These are phyloP conservation scores for Pseudogymnoascus sp. DNA, from an alignment of 2,329 filamentous ascomycete species.

Conservation along the genomic window DNA sequence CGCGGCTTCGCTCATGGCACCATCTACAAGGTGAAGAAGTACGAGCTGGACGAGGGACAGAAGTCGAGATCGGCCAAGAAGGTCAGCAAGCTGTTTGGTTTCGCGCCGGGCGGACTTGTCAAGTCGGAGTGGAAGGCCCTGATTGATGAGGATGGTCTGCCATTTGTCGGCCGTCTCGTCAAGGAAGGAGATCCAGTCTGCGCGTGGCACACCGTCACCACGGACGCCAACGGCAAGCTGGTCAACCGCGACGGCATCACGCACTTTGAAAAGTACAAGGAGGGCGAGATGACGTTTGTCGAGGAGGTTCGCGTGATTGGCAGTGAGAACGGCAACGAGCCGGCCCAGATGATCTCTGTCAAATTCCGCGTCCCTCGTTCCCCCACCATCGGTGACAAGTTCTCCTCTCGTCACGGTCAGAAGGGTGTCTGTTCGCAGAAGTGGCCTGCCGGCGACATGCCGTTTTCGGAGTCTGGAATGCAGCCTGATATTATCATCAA, in stretches of 20 bases:
- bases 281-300: slow-evolving; percentile 76
- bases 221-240: slow-evolving; percentile 68
- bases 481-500: slow-evolving; percentile 99
- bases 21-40: slow-evolving; percentile 95
- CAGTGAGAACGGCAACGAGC: slow-evolving; percentile 72
- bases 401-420: slow-evolving; percentile 95
- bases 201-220: slow-evolving; percentile 81
- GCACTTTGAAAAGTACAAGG: slow-evolving; percentile 90
- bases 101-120: slow-evolving; percentile 68
- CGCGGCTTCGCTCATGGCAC: slow-evolving; percentile 92
- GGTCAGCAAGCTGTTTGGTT: slow-evolving; percentile 80
- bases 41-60: slow-evolving; percentile 68
- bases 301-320: slow-evolving; percentile 91
- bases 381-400: slow-evolving; percentile 95
- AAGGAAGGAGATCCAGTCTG: slow-evolving; percentile 77
- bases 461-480: slow-evolving; percentile 92
- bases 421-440: slow-evolving; percentile 96
- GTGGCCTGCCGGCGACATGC: slow-evolving; percentile 90
- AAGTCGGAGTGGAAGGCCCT: slow-evolving; percentile 61
- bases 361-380: slow-evolving; percentile 87
- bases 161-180: slow-evolving; percentile 69
- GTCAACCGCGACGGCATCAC: slow-evolving; percentile 81
- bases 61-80: slow-evolving; percentile 58
- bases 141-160: slow-evolving; percentile 82
- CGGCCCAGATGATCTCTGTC: slow-evolving; percentile 79